Evolutionary conservation across 805 yeast genomes (phyloP).

Genomic region (Wickerhamia fluorescens): DNA sequence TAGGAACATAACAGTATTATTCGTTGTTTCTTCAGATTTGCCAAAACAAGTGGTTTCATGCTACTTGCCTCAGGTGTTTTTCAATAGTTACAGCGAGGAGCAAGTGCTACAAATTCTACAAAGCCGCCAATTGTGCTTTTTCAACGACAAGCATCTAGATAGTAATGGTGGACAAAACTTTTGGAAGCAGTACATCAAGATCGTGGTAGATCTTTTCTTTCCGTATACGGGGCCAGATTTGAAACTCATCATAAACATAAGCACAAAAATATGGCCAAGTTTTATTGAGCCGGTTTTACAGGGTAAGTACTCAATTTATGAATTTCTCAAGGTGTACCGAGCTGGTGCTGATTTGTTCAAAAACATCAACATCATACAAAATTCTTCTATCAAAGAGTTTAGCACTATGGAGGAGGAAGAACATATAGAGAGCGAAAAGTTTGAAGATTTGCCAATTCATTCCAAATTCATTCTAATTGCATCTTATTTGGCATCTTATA

Average conservation of each 20-base stretch:
- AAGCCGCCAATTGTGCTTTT: slow-evolving; percentile 17
- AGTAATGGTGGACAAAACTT: slow-evolving; percentile 15
- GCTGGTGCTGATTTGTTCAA: slow-evolving; percentile 21
- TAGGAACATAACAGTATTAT: slow-evolving; percentile 29
- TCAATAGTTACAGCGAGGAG: slow-evolving; percentile 28
- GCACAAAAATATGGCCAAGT: slow-evolving; percentile 26
- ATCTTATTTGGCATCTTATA: slow-evolving; percentile 76
- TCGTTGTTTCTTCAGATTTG: slow-evolving; percentile 34
- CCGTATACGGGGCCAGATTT: slow-evolving; percentile 41
- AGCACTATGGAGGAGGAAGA: slow-evolving; percentile 16
- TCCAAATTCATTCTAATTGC: slow-evolving; percentile 74
- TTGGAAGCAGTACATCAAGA: slow-evolving; percentile 37
- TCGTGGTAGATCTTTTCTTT: slow-evolving; percentile 39
- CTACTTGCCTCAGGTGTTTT: slow-evolving; percentile 34
- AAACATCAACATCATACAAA: slow-evolving; percentile 24
- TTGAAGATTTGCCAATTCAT: slow-evolving; percentile 46
- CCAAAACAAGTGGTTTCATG: slow-evolving; percentile 31
- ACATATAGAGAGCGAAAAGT: slow-evolving; percentile 7
- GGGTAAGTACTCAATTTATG: slow-evolving; percentile 16
- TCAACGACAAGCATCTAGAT: slow-evolving; percentile 12
- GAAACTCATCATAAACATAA: slow-evolving; percentile 24
- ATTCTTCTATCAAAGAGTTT: slow-evolving; percentile 22
- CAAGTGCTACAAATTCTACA: slow-evolving; percentile 34
- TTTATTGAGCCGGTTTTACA: slow-evolving; percentile 20
- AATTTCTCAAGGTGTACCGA: slow-evolving; percentile 29